Conservation (phyloP, 805 yeast genomes). For the Candida easanensis region DNA sequence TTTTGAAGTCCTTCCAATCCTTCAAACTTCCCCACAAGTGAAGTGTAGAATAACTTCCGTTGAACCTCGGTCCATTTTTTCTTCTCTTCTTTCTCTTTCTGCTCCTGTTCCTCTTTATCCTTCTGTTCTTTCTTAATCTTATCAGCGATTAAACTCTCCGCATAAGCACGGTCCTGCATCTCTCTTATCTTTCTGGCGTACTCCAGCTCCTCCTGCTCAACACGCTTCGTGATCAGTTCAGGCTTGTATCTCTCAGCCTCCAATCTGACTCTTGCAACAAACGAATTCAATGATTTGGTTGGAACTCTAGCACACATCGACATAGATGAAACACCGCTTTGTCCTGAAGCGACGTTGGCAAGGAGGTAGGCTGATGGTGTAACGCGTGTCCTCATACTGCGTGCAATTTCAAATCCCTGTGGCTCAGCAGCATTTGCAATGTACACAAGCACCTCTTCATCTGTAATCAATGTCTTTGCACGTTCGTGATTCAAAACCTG, state of each 20-base stretch:
- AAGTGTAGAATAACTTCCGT: constrained; percentile 13
- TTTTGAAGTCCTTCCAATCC: constrained; percentile 20
- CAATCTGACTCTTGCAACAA: constrained; percentile 34
- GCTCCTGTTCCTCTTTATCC: constrained; percentile 27
- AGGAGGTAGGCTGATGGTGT: constrained; percentile 54
- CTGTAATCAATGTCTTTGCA: constrained; percentile 37
- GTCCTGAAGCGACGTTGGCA: constrained; percentile 53
- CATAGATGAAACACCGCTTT: constrained; percentile 32
- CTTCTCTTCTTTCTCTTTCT: constrained; percentile 17
- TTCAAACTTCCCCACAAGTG: constrained; percentile 12
- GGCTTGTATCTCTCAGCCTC: constrained; percentile 57
- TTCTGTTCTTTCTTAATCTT: constrained; percentile 48
- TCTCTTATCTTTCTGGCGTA: constrained; percentile 55
- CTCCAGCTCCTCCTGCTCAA: constrained; percentile 58
- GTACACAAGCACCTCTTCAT: constrained; percentile 52
- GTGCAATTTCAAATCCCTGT: constrained; percentile 67
- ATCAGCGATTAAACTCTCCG: constrained; percentile 57
- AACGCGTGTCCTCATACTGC: constrained; percentile 46
- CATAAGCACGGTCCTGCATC: constrained; percentile 67
- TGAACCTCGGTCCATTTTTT: constrained; percentile 7
- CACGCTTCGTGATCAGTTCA: constrained; percentile 56
- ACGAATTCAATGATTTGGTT: constrained; percentile 30
- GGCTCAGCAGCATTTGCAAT: constrained; percentile 61
- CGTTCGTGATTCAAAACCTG: constrained; percentile 43
- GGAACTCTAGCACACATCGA: constrained; percentile 32